Base-by-base conservation (phyloP, 2,329 filamentous ascomycete species). In the Arthrobotrys sinensis region DNA sequence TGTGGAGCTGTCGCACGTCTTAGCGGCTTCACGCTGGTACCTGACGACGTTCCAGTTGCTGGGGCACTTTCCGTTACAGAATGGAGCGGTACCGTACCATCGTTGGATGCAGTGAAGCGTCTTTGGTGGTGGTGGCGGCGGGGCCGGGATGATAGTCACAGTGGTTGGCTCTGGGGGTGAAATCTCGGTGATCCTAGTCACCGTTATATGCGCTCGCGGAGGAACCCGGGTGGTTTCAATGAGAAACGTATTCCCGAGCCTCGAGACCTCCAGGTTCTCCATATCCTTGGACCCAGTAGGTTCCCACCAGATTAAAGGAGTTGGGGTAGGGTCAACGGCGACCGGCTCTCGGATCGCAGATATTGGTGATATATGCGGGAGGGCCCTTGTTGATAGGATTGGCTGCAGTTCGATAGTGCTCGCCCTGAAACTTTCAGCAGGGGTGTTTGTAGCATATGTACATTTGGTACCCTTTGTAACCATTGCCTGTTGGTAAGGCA, bases 31-130 rank as follows among this genome's bases (percentile, higher is more conserved):
- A n/a, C 60, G 32, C 40, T 64, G 66, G 38, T 76, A 63, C 21
- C 64, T 64, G 32, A 65, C 72, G 14, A 76, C 72, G 28, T 57
- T 76, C 64, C 66, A 70, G 3, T 60, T 28, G 19, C 55, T 45
- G 19, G 57, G 72, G 19, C 72, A 76, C 28, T 70, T 64, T 32
- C 72, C 72, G 48, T 69, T 64, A 24, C 72, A 70, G 63, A 76
- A 67, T 52, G 63, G 70, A 32, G 63, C 63, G 10, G 70, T 76
- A 32, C 63, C 70, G 24, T 55, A 70, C 65, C 72, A 76, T 60
- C 62, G 32, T 38, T 70, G 65, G 16, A 21, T 50, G 36, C 64
- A 69, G 36, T 69, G 64, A 21, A 46, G 45, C 11, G 21, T 62
- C 63, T 63, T 76, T 32, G 43, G 53, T 65, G 55, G 55, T 57